Conservation (phyloP, 371 early-diverging fungal genomes). For the Quaeritorhiza haematococci region DNA sequence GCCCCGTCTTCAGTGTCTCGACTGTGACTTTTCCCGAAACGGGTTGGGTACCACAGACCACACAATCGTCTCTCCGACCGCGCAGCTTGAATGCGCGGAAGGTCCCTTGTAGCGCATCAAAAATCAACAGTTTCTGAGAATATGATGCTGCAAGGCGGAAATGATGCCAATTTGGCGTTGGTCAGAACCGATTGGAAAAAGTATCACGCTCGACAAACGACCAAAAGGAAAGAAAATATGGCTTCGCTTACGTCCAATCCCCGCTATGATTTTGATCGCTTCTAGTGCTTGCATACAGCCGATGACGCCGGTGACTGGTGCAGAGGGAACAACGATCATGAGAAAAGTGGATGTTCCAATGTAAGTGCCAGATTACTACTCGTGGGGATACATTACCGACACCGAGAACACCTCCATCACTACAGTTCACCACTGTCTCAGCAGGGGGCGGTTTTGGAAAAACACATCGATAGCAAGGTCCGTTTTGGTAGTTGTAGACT, state of each 20-base stretch:
- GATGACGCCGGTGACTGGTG: conserved; percentile 84
- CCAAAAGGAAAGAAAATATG: not conserved
- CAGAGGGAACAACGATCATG: not conserved
- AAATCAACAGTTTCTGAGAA: conserved; percentile 68
- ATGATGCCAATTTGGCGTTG: too few species aligned
- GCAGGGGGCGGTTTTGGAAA: conserved; percentile 89
- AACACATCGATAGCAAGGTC: conserved; percentile 98
- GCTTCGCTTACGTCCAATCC: conserved; percentile 10
- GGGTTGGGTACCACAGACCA: conserved; percentile 81
- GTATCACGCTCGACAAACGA: too few species aligned
- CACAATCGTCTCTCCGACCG: conserved; percentile 61
- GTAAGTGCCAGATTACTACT: not conserved
- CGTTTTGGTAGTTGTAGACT: conserved; percentile 75
- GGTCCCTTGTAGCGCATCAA: conserved; percentile 70
- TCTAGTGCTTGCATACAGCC: conserved; percentile 95
- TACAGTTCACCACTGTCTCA: conserved; percentile 84
- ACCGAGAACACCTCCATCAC: conserved; percentile 98
- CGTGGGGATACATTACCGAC: conserved; percentile 38
- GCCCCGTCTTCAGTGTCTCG: conserved; percentile 62
- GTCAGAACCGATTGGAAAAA: too few species aligned
- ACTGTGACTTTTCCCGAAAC: too few species aligned
- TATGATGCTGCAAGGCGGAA: conserved; percentile 13
- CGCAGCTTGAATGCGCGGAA: conserved; percentile 80
- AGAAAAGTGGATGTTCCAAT: not conserved
- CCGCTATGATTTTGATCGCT: conserved; percentile 75